Evolutionary conservation across 139 green algal species (phyloP).

Genomic region (Deuterostichococcus epilithicus): DNA sequence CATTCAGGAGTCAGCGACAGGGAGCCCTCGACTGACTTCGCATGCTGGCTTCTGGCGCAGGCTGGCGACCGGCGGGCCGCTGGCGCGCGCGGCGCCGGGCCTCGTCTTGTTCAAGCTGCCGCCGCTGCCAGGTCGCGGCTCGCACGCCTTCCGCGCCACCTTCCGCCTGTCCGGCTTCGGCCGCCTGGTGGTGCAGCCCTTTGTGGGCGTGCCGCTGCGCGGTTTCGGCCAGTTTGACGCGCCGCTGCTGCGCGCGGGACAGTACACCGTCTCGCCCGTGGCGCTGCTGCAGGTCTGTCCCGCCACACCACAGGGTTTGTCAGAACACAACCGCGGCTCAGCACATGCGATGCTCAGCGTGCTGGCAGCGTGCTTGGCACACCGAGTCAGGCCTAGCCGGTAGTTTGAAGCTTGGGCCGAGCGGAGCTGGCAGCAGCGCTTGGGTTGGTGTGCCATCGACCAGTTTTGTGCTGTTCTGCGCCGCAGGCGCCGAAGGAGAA

Average conservation of each 20-base stretch:
- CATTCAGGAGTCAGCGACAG: too few relatives aligned
- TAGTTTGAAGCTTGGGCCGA: too few relatives aligned
- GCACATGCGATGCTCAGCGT: too few relatives aligned
- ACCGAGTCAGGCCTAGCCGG: too few relatives aligned
- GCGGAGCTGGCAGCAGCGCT: too few relatives aligned
- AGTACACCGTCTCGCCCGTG: conserved; percentile 5
- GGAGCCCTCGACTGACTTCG: too few relatives aligned
- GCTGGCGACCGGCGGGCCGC: conserved; percentile 18
- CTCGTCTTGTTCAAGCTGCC: conserved; percentile 9
- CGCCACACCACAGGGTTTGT: too few relatives aligned
- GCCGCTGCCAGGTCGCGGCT: conserved; percentile 7
- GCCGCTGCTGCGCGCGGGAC: conserved; percentile 8
- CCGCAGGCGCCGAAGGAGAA: not conserved
- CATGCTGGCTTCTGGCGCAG: not conserved
- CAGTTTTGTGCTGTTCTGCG: too few relatives aligned
- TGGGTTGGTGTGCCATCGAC: too few relatives aligned
- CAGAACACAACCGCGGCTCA: too few relatives aligned
- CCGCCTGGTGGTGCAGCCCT: conserved; percentile 18
- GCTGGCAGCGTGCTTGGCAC: too few relatives aligned
- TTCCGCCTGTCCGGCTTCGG: conserved; percentile 17
- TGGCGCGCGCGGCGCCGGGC: not conserved
- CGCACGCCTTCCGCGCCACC: not conserved
- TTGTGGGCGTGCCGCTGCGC: conserved; percentile 12
- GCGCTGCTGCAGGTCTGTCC: conserved; percentile 10
- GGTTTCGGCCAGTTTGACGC: not conserved